Evolutionary conservation across 805 yeast species (phyloP).

Genomic region (Diddensiella caesifluorescens): DNA sequence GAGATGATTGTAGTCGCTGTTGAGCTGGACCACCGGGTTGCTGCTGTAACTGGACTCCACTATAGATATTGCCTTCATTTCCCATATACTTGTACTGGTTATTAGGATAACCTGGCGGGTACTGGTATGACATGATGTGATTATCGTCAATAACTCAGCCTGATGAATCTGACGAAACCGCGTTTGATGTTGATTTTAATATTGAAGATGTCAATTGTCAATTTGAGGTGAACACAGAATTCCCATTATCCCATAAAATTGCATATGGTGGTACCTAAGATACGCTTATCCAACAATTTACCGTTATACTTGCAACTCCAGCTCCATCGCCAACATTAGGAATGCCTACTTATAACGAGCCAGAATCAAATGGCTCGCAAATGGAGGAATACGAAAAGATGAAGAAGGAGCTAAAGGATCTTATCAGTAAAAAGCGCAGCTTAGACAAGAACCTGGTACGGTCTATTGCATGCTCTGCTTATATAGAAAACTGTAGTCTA

Average conservation of each 20-base stretch:
- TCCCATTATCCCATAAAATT: no score
- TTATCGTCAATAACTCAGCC: no score
- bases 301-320: no score
- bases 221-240: no score
- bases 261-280: no score
- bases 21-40: constrained; percentile 21
- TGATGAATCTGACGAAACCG: no score
- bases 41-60: constrained; percentile 19
- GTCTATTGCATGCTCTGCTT: not conserved
- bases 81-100: not conserved
- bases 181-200: no score
- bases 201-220: no score
- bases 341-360: constrained; percentile 7
- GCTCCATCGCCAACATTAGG: no score
- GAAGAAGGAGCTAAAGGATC: constrained; percentile 59
- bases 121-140: not conserved
- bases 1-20: constrained; percentile 14
- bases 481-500: not conserved
- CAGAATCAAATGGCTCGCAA: constrained; percentile 21
- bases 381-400: constrained; percentile 55
- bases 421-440: constrained; percentile 54
- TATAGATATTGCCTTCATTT: not conserved
- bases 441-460: constrained; percentile 47
- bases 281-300: no score
- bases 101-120: not conserved